phyloP scores from a whole-genome alignment of 192 early-diverging fungal species.

The Spizellomyces sp. region DNA sequence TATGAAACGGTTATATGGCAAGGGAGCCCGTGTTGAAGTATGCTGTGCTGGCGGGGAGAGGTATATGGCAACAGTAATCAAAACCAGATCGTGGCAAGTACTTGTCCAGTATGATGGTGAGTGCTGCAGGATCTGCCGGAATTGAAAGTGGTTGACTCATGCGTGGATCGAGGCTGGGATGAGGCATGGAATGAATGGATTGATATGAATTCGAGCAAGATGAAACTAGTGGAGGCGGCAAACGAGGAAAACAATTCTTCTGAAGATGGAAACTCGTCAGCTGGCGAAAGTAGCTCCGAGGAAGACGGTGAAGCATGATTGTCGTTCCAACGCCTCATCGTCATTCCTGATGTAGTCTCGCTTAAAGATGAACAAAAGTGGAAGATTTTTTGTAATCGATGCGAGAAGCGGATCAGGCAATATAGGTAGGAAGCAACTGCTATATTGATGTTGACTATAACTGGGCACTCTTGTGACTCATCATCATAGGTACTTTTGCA shows the following conservation, averaged over 20 bases:
- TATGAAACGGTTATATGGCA: neutral
- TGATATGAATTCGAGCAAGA: slow-evolving; percentile 16
- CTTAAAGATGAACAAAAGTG: slow-evolving; percentile 48
- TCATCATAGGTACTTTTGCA: slow-evolving; percentile 66
- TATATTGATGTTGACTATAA: neutral
- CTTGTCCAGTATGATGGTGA: slow-evolving; percentile 29
- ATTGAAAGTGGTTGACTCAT: neutral
- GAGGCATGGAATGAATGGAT: slow-evolving; percentile 24
- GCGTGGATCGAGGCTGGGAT: slow-evolving; percentile 15
- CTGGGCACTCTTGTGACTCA: neutral
- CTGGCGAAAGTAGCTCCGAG: no score
- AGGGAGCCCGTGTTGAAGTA: slow-evolving; percentile 18
- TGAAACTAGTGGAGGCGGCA: neutral
- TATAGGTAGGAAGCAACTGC: slow-evolving; percentile 54
- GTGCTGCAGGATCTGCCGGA: neutral
- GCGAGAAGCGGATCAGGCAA: slow-evolving; percentile 76
- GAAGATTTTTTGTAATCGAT: slow-evolving; percentile 78
- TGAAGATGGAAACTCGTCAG: no score
- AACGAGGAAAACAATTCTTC: neutral
- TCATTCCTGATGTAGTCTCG: no score
- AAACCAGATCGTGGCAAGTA: slow-evolving; percentile 13
- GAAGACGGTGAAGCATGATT: no score
- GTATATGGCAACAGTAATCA: slow-evolving; percentile 4
- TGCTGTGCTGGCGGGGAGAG: slow-evolving; percentile 1
- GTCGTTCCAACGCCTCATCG: no score